Evolutionary conservation across 2,329 filamentous ascomycete genomes (phyloP).

Genomic region (Aureobasidium sp.): DNA sequence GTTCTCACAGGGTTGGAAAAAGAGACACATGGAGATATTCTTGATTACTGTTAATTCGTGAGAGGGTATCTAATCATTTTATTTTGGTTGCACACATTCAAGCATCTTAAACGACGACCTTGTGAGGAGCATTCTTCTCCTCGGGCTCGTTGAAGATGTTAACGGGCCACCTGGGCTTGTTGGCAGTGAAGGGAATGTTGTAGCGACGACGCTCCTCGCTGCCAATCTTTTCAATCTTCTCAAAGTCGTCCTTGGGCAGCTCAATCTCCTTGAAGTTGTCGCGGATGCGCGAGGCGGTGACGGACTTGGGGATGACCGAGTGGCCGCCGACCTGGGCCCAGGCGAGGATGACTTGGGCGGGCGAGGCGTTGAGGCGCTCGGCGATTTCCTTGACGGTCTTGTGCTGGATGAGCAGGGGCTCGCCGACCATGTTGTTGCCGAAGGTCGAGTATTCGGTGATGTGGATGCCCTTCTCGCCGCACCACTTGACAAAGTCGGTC

Average conservation of each 20-base stretch:
- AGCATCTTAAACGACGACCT: conserved; percentile 4
- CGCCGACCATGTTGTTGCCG: conserved; percentile 52
- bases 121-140: conserved; percentile 9
- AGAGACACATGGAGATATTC: too few species aligned
- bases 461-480: conserved; percentile 66
- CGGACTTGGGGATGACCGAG: conserved; percentile 79
- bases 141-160: conserved; percentile 8
- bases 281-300: conserved; percentile 65
- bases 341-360: conserved; percentile 68
- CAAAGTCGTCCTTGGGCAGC: conserved; percentile 64
- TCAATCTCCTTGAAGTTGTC: conserved; percentile 63
- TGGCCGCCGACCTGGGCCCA: conserved; percentile 78
- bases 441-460: conserved; percentile 67
- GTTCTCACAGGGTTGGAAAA: too few species aligned
- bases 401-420: conserved; percentile 53
- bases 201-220: conserved; percentile 61
- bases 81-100: neutral
- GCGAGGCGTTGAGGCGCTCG: conserved; percentile 54
- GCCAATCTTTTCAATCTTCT: conserved; percentile 64
- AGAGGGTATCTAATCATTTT: neutral
- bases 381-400: conserved; percentile 51
- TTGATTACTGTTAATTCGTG: too few species aligned
- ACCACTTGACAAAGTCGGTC: conserved; percentile 64
- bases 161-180: conserved; percentile 13
- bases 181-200: conserved; percentile 40